Evolutionary conservation across 73 alveolate species (phyloP), one percentile per base, ranked within the genome.

Genomic region (Paramecium pentaurelia): DNA sequence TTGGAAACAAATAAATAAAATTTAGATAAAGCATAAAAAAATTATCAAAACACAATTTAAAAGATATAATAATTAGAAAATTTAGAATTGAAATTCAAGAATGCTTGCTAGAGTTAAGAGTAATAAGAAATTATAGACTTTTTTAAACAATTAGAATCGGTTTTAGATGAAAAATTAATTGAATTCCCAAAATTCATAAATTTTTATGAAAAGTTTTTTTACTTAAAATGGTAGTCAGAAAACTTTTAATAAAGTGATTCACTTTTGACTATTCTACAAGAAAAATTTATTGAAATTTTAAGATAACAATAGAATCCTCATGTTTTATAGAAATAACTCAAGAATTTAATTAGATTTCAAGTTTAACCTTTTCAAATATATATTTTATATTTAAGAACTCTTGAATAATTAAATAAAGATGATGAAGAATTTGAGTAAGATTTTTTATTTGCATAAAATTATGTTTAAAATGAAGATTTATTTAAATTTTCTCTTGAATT

Each of bases 401-500:
- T 27, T 28, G 84, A 64, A 28, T 34, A 64, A 64, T 32, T 25
- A 64, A 64, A 64, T 34, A 32, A 28, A 14, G 84, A 64, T 64
- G 84, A 64, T 64, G 84, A 64, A 32, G 84, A 64, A 12, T 64
- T 64, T 64, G 84, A 64, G 22, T 32, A 32, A 64, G 84, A 64
- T 32, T 64, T 32, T 12, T 28, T 32, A 28, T 64, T 34, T 32
- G 30, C 84, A 12, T 34, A 64, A 64, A 64, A 64, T 12, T 64
- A 64, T 64, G 42, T 64, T 10, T 28, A 64, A 27, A 20, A 64
- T 32, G 84, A 34, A 11, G 84, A 64, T 20, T 32, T 34, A 64
- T 64, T 64, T 64, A 64, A 64, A 6, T 64, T 64, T 64, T 64
- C 84, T 0, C 47, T 64, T 12, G 87, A 73, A 73, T 73, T 14